Base-by-base conservation (phyloP, 2,329 filamentous ascomycete species). In the Pseudogymnoascus sp. region DNA sequence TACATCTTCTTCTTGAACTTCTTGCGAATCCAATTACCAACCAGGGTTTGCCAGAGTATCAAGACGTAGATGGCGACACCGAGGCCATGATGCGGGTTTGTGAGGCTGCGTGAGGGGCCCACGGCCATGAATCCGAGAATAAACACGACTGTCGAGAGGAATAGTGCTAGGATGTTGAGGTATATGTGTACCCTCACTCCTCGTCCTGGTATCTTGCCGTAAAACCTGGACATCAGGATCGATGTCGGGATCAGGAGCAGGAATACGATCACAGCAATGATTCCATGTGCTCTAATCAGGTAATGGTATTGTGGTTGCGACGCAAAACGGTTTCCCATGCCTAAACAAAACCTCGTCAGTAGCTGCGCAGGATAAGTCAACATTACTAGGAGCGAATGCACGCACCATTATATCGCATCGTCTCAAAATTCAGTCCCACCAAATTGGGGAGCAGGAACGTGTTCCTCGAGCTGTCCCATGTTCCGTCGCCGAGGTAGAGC, bases 21-120 rank as follows among this genome's bases (percentile, higher is more conserved):
- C 35, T 62, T 62, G 60, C 72, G 77, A 40, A 92, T 83, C 42
- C 89, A 76, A 61, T 83, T 82, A 2, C 90, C 90, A 29, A 86
- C 87, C 2, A 93, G 71, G 14, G 87, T 82, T 72, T 95, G 91
- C 4, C 90, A 75, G 53, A 91, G 73, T 35, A 93, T 82, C 56
- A 91, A 76, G 50, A 87, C 82, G 72, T 92, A 93, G 53, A 96
- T 84, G 29, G 90, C 88, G 35, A 93, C 80, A 13, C 90, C 90
- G 67, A 95, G 93, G 65, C 88, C 89, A 74, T 96, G 90, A 73
- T 96, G 90, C 0, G 90, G 90, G 72, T 96, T 96, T 7, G 88
- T 87, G 70, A 92, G 76, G 67, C 83, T 89, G 64, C 90, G 81
- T 50, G 81, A 79, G 0, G 86, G 85, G 0, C 90, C 90, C 11